phyloP scores from a whole-genome alignment of 257 asterid species.

The Solanum commersonii region DNA sequence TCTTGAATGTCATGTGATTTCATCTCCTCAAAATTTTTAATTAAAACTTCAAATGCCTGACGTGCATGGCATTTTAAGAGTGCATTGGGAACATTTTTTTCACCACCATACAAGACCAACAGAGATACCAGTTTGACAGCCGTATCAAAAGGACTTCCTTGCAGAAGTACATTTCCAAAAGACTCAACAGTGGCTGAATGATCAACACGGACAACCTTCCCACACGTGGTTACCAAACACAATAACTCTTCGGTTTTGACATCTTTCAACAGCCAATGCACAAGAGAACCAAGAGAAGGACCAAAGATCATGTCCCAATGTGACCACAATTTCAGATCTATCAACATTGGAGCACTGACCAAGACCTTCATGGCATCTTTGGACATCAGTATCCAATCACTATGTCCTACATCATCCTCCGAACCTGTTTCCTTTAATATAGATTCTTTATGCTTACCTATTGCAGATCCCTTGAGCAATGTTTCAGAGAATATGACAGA shows the following conservation, averaged over 20 bases:
- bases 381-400: conserved; percentile 39
- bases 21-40: conserved; percentile 29
- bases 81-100: conserved; percentile 51
- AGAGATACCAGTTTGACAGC: conserved; percentile 71
- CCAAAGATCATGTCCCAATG: conserved; percentile 85
- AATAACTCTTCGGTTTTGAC: conserved; percentile 58
- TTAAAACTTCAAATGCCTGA: conserved; percentile 56
- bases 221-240: conserved; percentile 70
- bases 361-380: conserved; percentile 61
- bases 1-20: conserved; percentile 17
- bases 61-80: conserved; percentile 71
- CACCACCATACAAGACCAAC: conserved; percentile 77
- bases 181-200: conserved; percentile 67
- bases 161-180: conserved; percentile 45
- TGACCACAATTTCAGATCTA: conserved; percentile 68
- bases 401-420: conserved; percentile 9
- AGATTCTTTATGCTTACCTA: conserved; percentile 24
- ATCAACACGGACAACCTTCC: conserved; percentile 76
- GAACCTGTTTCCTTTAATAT: conserved; percentile 14
- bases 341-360: conserved; percentile 79
- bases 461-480: conserved; percentile 22
- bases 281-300: conserved; percentile 84
- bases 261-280: conserved; percentile 79
- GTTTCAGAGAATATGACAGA: conserved; percentile 71
- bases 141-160: conserved; percentile 65